These are phyloP conservation scores for Lactifluus pinguis DNA, from an alignment of 768 basidiomycete species.

Conservation along the genomic window DNA sequence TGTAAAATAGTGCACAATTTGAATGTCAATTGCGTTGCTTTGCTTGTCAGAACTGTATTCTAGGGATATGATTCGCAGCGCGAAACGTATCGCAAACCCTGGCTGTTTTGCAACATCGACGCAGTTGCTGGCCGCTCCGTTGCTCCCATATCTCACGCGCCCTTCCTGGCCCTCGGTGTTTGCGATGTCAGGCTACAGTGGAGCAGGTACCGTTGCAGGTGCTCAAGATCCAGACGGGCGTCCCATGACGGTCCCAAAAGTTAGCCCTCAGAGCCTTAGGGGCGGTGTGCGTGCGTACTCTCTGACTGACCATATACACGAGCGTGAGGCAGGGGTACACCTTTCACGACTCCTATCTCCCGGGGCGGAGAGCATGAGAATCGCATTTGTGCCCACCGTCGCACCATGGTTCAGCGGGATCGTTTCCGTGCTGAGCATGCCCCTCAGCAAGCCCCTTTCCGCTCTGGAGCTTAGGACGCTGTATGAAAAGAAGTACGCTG, in stretches of 20 bases:
- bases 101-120: slow-evolving; percentile 95
- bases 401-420: slow-evolving; percentile 97
- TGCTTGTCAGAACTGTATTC: slow-evolving; percentile 70
- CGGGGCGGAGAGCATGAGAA: slow-evolving; percentile 32
- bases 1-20: slow-evolving; percentile 29
- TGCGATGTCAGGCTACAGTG: slow-evolving; percentile 90
- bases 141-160: slow-evolving; percentile 60
- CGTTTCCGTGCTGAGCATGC: slow-evolving; percentile 76
- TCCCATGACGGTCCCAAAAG: slow-evolving; percentile 72
- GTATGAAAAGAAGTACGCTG: slow-evolving; percentile 70
- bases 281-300: slow-evolving; percentile 79
- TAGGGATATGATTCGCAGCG: slow-evolving; percentile 52
- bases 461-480: slow-evolving; percentile 65
- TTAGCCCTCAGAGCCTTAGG: slow-evolving; percentile 62
- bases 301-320: slow-evolving; percentile 97
- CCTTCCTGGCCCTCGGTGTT: slow-evolving; percentile 72
- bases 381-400: slow-evolving; percentile 84
- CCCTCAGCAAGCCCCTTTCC: slow-evolving; percentile 54
- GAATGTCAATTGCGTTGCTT: slow-evolving; percentile 28
- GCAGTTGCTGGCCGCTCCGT: slow-evolving; percentile 86
- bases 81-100: slow-evolving; percentile 91
- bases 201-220: slow-evolving; percentile 80
- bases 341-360: slow-evolving; percentile 51
- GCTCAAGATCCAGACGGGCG: slow-evolving; percentile 54
- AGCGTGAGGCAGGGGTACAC: slow-evolving; percentile 87